Base-by-base conservation (phyloP, 2,329 filamentous ascomycete genomes). In the Triangularia verruculosa region DNA sequence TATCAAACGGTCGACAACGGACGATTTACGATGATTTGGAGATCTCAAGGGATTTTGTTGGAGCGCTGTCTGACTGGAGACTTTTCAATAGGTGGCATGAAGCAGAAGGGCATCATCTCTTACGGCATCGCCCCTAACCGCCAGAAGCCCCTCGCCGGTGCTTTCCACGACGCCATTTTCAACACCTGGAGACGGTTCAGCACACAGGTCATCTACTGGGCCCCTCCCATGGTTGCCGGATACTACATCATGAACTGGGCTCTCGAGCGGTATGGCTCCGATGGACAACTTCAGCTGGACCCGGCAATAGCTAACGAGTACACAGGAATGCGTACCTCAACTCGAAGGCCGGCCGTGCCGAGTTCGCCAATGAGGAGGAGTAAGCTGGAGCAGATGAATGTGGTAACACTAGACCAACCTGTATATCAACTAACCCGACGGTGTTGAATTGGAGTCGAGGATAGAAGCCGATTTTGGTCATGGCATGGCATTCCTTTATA, bases 161-260 rank as follows among this genome's bases (percentile, higher is more conserved):
- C 89, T 65, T 78, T 84, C 69, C 81, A 94, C 78, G 90, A 89
- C 70, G 94, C 93, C 74, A 80, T 98, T 82, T 98, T 98, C 89
- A 99, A 99, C 86, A 89, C 87, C 72, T 96, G 90, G 86, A 89
- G 95, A 78, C 88, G 95, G 74, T 91, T 90, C 80, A 89, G 88
- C 77, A 79, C 84, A 72, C 95, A 98, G 84, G 87, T 96, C 71
- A 87, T 98, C 72, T 99, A 93, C 86, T 88, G 93, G 79, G 85
- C 89, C 25, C 91, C 95, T 65, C 90, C 93, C 43, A 80, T 97
- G 71, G 73, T 95, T 68, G 78, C 83, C 70, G 93, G 86, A 70
- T 99, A 98, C 82, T 87, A 88, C 75, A 76, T 87, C 70, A 91
- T 98, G 89, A 80, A 90, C 76, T 99, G 95, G 95, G 94, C 95